Evolutionary conservation across 306 rosid species (phyloP).

Genomic region (Oemleria cerasiformis): DNA sequence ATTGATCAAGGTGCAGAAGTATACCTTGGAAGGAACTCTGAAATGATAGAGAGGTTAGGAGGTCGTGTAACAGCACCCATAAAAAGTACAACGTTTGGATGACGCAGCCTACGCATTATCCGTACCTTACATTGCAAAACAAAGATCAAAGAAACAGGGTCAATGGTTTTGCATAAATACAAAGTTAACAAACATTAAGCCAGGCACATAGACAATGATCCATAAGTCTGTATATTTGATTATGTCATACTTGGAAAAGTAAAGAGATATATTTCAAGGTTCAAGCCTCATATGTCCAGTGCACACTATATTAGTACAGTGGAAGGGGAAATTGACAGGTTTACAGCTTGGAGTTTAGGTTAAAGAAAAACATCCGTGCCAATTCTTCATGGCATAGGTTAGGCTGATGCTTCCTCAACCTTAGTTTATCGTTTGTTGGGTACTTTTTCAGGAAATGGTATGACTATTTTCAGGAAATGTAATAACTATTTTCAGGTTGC

Average conservation of each 20-base stretch:
- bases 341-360: neutral
- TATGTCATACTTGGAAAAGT: neutral
- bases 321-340: neutral
- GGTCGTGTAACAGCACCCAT: slow-evolving; percentile 99
- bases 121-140: slow-evolving; percentile 59
- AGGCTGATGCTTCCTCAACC: no score
- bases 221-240: neutral
- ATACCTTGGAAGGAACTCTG: slow-evolving; percentile 98
- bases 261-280: neutral
- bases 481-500: neutral
- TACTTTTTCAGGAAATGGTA: no score
- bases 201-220: neutral
- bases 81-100: slow-evolving; percentile 95
- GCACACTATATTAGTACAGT: neutral
- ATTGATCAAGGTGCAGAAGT: slow-evolving; percentile 9
- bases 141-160: slow-evolving; percentile 25
- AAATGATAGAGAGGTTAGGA: slow-evolving; percentile 89
- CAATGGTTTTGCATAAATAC: slow-evolving; percentile 5
- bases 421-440: no score
- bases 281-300: neutral
- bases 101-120: slow-evolving; percentile 96
- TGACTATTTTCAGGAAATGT: no score
- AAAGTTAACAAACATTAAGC: neutral
- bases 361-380: neutral
- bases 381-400: no score